Conservation (phyloP, 2,329 filamentous ascomycete genomes). For the Pseudocercospora vitis region DNA sequence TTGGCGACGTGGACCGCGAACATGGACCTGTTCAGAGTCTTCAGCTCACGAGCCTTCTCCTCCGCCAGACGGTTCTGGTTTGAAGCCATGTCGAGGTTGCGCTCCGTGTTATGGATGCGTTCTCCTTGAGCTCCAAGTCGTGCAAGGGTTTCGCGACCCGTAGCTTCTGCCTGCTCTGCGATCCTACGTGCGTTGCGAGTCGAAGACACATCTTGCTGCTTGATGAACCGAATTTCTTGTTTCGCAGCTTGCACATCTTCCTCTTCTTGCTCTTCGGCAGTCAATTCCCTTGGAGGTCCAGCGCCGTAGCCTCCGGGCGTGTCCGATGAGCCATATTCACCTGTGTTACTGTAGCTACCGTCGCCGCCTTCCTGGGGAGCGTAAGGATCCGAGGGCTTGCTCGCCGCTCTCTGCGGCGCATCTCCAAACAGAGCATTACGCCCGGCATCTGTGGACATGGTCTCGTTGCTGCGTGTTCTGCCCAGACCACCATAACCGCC, state of each 20-base stretch:
- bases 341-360: constrained; percentile 36
- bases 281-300: constrained; percentile 73
- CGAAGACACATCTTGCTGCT: constrained; percentile 73
- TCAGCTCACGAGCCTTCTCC: constrained; percentile 78
- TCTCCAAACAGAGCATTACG: constrained; percentile 66
- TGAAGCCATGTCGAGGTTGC: constrained; percentile 72
- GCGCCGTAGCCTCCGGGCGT: constrained; percentile 45
- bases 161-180: constrained; percentile 68
- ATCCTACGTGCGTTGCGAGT: constrained; percentile 69
- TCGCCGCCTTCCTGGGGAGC: constrained; percentile 41
- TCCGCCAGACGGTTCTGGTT: constrained; percentile 74
- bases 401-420: constrained; percentile 52
- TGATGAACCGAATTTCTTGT: constrained; percentile 71
- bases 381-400: constrained; percentile 39
- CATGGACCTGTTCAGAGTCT: constrained; percentile 85
- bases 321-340: constrained; percentile 32
- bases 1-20: constrained; percentile 60
- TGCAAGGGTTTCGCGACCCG: constrained; percentile 69
- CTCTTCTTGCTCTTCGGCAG: constrained; percentile 75
- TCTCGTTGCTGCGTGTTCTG: constrained; percentile 50
- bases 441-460: constrained; percentile 54
- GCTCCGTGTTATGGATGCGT: constrained; percentile 76
- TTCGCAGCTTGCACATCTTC: constrained; percentile 71
- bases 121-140: constrained; percentile 77
- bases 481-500: constrained; percentile 60